Base-by-base conservation (phyloP, 176 grass and related monocot genomes). In the Tillandsia fasciculata region DNA sequence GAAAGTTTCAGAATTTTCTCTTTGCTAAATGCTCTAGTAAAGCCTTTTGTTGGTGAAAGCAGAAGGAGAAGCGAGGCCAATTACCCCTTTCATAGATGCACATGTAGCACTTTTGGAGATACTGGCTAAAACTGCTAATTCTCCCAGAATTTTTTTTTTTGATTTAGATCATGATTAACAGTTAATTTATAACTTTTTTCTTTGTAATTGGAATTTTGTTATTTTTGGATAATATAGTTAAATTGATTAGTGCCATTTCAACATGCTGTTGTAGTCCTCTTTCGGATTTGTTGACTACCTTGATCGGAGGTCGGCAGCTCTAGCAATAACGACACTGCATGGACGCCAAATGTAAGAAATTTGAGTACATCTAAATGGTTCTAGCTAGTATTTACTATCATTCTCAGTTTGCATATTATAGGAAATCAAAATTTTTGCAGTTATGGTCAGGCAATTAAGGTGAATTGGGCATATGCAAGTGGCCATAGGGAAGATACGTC, bases 201-300 rank as follows among this genome's bases (percentile, higher is more conserved):
- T 33, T 42, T 42, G 33, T 5, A 42, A 42, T 5, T 42, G 3
- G 33, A 42, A 42, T 42, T 7, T 42, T 42, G 33, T 42, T 42
- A 42, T 42, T 42, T 42, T 42, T 42, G 33, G 33, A 42, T 42
- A 42, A 7, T 42, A 42, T 42, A 42, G 28, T 14, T n/a, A 10
- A 49, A 17, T 23, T 28, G 54, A 7, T 26, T 42, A 42, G 33
- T 42, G 33, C 33, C 33, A 42, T 42, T 42, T 42, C 33, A 65
- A 22, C 56, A 8, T 66, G 66, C 64, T 83, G 42, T 72, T 83
- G 3, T 65, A 92, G 89, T 92, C 89, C 70, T 92, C 89, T 52
- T 92, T 88, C 78, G 89, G 89, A 42, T 92, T 92, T 85, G 89
- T 92, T 80, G 89, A 92, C 74, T 92, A 85, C 70, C 87, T 85